phyloP scores from a whole-genome alignment of 306 rosid species.

The Cotoneaster glaucophyllus region DNA sequence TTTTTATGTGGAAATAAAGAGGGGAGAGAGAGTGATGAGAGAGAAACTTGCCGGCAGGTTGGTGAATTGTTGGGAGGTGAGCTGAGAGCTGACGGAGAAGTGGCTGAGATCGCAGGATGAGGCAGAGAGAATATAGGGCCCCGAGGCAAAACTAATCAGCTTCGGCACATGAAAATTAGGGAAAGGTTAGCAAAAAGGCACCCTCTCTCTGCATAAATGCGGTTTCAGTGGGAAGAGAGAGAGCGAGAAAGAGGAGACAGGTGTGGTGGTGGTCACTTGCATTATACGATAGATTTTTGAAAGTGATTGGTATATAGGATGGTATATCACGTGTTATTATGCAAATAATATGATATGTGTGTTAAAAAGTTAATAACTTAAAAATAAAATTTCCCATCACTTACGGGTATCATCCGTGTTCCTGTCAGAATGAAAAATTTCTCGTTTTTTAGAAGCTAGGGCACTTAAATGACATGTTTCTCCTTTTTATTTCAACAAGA shows the following conservation, averaged over 20 bases:
- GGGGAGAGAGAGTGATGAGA: not conserved
- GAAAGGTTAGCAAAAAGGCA: not conserved
- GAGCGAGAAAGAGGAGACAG: not conserved
- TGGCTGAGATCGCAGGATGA: not conserved
- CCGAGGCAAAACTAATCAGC: not conserved
- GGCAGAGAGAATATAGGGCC: conserved; percentile 7
- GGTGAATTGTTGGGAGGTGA: not conserved
- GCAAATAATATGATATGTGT: too few species aligned
- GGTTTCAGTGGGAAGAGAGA: not conserved
- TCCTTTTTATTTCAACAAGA: not conserved
- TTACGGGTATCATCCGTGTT: too few species aligned
- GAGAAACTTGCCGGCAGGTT: conserved; percentile 1
- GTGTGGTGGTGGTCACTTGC: not conserved
- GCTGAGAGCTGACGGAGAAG: not conserved
- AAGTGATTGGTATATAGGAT: too few species aligned
- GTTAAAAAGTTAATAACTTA: too few species aligned
- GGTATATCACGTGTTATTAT: too few species aligned
- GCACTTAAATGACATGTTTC: not conserved
- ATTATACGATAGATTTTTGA: too few species aligned
- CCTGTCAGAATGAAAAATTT: too few species aligned
- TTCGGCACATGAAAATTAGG: not conserved
- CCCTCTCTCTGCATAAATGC: not conserved
- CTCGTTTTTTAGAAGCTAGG: not conserved
- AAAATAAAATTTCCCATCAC: too few species aligned
- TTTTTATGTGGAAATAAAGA: not conserved